A percentile compares a stretch with the other conserved stretches of the same genome.
phyloP scores from a whole-genome alignment of 169 alveolate species.

The Cryptosporidium sp. region DNA sequence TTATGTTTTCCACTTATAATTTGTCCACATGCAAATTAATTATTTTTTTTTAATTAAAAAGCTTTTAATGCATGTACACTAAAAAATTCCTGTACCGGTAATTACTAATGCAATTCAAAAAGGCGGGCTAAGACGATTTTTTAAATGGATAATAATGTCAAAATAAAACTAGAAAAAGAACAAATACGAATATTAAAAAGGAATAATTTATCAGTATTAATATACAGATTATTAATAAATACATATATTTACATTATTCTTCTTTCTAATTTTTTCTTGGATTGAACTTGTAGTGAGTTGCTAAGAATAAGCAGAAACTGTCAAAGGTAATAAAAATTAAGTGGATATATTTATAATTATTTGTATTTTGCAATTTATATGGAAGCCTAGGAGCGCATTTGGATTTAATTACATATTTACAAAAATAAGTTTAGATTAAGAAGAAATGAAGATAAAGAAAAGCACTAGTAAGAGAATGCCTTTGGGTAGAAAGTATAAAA shows the following conservation, averaged over 20 bases:
- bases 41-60: not conserved
- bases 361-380: not conserved
- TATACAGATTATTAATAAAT: not conserved
- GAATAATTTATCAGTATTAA: not conserved
- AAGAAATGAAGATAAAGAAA: conserved; percentile 74
- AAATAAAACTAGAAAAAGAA: conserved; percentile 22
- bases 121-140: conserved; percentile 64
- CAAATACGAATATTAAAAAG: not conserved
- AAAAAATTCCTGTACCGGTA: not conserved
- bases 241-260: not conserved
- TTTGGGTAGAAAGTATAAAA: conserved; percentile 82
- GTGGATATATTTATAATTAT: not conserved
- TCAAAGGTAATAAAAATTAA: not conserved
- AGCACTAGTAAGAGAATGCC: conserved; percentile 80
- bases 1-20: not conserved
- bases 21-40: conserved; percentile 26
- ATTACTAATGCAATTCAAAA: conserved; percentile 7
- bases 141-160: conserved; percentile 49
- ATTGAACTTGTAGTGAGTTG: not conserved
- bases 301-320: not conserved
- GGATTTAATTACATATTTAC: not conserved
- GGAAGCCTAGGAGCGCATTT: not conserved
- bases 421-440: not conserved
- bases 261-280: not conserved
- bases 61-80: not conserved